Evolutionary conservation across 345 rosid species (phyloP).

Genomic region (Eucalyptus regnans): DNA sequence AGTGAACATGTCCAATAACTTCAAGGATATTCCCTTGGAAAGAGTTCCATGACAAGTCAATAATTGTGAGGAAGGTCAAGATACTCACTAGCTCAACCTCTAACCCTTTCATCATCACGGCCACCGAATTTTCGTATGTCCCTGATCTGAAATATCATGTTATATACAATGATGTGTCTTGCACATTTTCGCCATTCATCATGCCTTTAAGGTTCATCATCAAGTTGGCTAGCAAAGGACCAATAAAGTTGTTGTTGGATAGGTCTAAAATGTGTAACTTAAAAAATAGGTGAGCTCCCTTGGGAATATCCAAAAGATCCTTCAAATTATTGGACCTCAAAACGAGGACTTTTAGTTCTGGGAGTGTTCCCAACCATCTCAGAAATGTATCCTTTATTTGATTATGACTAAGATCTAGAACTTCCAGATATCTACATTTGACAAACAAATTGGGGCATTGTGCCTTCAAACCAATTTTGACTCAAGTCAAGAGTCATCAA

Average conservation of each 20-base stretch:
- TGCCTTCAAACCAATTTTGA: too few relatives aligned
- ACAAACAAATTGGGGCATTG: neutral
- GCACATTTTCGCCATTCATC: neutral
- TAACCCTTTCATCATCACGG: neutral
- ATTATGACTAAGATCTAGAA: neutral
- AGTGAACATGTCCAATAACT: neutral
- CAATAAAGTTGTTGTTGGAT: neutral
- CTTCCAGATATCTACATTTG: neutral
- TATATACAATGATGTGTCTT: neutral
- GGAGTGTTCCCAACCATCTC: neutral
- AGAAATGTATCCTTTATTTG: neutral
- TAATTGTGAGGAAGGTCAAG: neutral
- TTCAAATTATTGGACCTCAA: neutral
- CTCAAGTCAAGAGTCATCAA: too few relatives aligned
- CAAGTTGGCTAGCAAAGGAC: neutral
- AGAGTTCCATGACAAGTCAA: neutral
- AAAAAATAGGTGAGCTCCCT: neutral
- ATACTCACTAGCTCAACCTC: neutral
- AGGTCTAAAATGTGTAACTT: neutral
- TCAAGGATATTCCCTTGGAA: neutral
- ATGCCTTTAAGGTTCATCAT: neutral
- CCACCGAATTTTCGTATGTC: neutral
- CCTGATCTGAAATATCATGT: rapidly evolving
- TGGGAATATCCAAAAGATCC: neutral
- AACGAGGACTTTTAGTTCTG: neutral